Conservation (phyloP, 257 asterid species). For the Lycium barbarum region DNA sequence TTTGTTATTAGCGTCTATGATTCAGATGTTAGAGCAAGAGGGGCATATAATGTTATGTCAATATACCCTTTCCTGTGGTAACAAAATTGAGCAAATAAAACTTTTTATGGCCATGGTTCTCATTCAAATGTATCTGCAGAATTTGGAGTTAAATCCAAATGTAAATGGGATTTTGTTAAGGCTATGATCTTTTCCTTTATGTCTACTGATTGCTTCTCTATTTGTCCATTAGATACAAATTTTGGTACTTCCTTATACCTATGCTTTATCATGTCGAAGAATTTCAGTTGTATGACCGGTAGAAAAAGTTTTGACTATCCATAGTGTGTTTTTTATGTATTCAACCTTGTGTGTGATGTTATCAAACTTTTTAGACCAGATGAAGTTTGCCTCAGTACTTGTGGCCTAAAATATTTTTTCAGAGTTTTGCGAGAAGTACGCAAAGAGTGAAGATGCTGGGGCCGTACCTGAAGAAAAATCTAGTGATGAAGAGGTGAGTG, state of each 20-base stretch:
- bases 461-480: constrained; percentile 68
- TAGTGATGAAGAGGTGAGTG: constrained; percentile 78
- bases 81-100: neutral
- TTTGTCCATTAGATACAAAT: neutral
- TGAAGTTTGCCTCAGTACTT: neutral
- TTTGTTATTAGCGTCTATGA: neutral
- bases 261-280: neutral
- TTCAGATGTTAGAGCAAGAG: constrained; percentile 1
- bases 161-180: neutral
- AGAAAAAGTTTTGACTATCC: neutral
- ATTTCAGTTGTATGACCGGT: neutral
- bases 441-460: constrained; percentile 81
- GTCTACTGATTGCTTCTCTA: neutral
- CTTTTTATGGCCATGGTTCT: neutral
- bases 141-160: neutral
- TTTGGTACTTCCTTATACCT: neutral
- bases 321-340: neutral
- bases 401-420: constrained; percentile 18
- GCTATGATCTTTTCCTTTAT: neutral
- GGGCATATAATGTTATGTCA: neutral
- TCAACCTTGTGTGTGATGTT: constrained; percentile 10
- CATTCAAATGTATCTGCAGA: neutral
- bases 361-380: neutral
- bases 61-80: neutral
- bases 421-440: constrained; percentile 82